Conservation (phyloP, 805 yeast genomes). For the Ogataea trehaloabstinens region DNA sequence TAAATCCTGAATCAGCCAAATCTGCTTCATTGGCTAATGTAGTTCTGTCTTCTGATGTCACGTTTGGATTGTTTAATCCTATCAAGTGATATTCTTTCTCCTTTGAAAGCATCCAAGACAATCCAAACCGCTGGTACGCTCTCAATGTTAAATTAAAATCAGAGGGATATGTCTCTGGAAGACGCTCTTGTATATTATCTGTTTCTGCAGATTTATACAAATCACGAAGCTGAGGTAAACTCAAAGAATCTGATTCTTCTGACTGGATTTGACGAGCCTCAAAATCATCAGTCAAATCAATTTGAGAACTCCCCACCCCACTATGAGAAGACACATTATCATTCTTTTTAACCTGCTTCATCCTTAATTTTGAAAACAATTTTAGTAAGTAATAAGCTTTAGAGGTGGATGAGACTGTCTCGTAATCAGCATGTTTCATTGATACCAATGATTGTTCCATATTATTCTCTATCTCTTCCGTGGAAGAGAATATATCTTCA, state of each 20-base stretch:
- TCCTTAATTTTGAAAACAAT: conserved; percentile 16
- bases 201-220: conserved; percentile 69
- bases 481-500: conserved; percentile 5
- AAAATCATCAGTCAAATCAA: not conserved
- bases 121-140: conserved; percentile 79
- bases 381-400: conserved; percentile 8
- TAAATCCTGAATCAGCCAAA: conserved; percentile 44
- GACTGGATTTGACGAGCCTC: not conserved
- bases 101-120: conserved; percentile 85
- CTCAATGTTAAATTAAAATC: conserved; percentile 61
- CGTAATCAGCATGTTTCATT: not conserved
- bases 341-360: conserved; percentile 6
- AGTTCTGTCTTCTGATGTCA: conserved; percentile 20
- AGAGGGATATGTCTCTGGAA: conserved; percentile 61
- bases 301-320: not conserved
- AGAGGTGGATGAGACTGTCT: not conserved
- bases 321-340: not conserved
- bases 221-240: conserved; percentile 59
- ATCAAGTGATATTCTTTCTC: conserved; percentile 59
- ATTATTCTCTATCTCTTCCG: conserved; percentile 16
- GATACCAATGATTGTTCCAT: conserved; percentile 31
- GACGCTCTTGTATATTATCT: conserved; percentile 39
- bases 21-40: conserved; percentile 24
- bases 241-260: conserved; percentile 43
- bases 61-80: conserved; percentile 30